Base-by-base conservation (phyloP, 2,329 filamentous ascomycete genomes). In the Trichocomaceae sp. region DNA sequence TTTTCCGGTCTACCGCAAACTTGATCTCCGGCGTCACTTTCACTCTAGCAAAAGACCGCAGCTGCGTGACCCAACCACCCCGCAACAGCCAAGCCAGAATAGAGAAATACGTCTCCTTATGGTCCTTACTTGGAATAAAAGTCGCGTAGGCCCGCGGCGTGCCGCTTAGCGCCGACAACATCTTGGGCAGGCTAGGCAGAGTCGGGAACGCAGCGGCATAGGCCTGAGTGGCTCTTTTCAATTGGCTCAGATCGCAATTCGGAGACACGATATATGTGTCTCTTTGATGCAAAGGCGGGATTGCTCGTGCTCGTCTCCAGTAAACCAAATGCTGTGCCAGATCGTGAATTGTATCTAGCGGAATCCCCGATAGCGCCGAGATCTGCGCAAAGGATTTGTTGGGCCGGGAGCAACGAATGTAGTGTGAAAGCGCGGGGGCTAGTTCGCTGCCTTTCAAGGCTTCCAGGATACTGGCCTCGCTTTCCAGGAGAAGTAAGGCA, bases 71-170 rank as follows among this genome's bases (percentile, higher is more conserved):
- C 88, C 93, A 96, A 13, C 90, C 90, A 47, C 90, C 87, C 41
- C 91, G 84, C 75, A 97, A 84, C 8, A 99, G 80, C 90, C 92
- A 99, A 20, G 90, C 90, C 23, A 99, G 77, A 70, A 97, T 95
- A 33, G 88, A 83, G 70, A 97, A 86, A 69, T 96, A 99, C 2
- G 85, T 84, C 6, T 86, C 84, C 44, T 92, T 87, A 67, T 96
- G 90, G 64, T 89, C 87, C 68, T 91, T 90, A 65, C 85, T 90
- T 0, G 92, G 92, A 45, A 91, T 90, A 61, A 95, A 86, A 52
- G 80, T 80, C 63, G 90, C 88, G 74, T 91, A 99, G 0, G 87
- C 85, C 29, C 89, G 83, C 1, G 93, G 91, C 3, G 84, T 84
- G 5, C 85, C 84, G 39, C 88, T 93, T 6, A 99, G 77, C 56